Conservation (phyloP, 371 early-diverging fungal species). For the Lichtheimia hyalospora region DNA sequence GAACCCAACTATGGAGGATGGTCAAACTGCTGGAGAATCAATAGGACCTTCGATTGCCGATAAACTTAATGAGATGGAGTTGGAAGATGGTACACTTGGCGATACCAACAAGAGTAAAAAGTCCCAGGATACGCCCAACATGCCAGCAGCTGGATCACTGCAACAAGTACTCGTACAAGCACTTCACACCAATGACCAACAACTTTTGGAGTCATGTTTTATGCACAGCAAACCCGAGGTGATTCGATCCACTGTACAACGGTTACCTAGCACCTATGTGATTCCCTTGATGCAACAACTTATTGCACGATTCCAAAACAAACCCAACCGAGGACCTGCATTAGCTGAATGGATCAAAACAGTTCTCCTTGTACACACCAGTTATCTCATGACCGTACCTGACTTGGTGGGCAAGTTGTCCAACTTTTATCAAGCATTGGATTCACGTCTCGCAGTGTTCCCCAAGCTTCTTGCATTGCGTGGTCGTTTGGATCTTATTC, state of each 20-base stretch:
- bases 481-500: conserved; percentile 80
- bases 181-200: conserved; percentile 68
- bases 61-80: conserved; percentile 22
- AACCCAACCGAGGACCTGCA: conserved; percentile 63
- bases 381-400: conserved; percentile 72
- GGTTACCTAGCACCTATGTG: conserved; percentile 72
- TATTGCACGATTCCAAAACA: conserved; percentile 63
- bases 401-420: conserved; percentile 64
- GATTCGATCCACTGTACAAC: conserved; percentile 67
- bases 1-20: conserved; percentile 17
- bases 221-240: conserved; percentile 59
- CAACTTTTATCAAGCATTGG: conserved; percentile 71
- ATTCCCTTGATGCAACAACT: conserved; percentile 72
- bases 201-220: conserved; percentile 69
- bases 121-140: conserved; percentile 19
- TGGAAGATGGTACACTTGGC: conserved; percentile 20
- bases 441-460: conserved; percentile 61
- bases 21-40: conserved; percentile 2
- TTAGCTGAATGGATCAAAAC: conserved; percentile 79
- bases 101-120: conserved; percentile 19
- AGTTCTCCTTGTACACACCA: conserved; percentile 66
- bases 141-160: conserved; percentile 60
- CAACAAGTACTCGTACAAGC: conserved; percentile 78
- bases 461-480: conserved; percentile 64
- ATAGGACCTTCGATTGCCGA: conserved; percentile 6